Percentiles rank a stretch among this genome's conserved stretches.
These are phyloP conservation scores for Zoysia japonica DNA, from an alignment of 176 grass and related monocot genomes.

Conservation along the genomic window DNA sequence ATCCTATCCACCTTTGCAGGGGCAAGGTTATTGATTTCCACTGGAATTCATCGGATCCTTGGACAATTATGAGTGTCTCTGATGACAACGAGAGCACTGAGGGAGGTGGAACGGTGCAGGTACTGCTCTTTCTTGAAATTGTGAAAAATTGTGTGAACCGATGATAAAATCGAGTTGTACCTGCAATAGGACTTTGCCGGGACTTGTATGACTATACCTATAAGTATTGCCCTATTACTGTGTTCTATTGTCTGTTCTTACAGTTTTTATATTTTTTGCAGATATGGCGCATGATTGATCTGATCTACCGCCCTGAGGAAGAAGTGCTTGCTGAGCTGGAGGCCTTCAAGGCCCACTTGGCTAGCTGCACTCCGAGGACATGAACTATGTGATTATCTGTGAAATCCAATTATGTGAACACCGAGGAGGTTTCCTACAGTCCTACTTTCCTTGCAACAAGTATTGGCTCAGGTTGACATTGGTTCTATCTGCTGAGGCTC, in stretches of 20 bases:
- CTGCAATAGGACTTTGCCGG: conserved; percentile 2
- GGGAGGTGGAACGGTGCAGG: conserved; percentile 95
- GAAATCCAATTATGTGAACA: not conserved
- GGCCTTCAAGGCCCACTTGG: conserved; percentile 74
- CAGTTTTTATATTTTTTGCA: conserved; percentile 33
- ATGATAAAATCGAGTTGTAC: not conserved
- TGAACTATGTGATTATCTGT: conserved; percentile 40
- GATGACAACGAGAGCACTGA: conserved; percentile 96
- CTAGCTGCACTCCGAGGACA: conserved; percentile 52
- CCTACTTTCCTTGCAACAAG: too few species aligned
- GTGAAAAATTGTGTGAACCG: conserved; percentile 28
- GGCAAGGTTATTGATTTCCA: conserved; percentile 88
- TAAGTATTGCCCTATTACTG: not conserved
- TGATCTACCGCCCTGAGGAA: conserved; percentile 80
- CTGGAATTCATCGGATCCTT: conserved; percentile 90
- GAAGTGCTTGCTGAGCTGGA: conserved; percentile 81
- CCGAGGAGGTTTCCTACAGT: too few species aligned
- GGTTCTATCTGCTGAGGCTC: not conserved
- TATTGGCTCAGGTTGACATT: conserved; percentile 10
- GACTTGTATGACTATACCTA: not conserved
- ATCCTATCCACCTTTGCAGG: conserved; percentile 32
- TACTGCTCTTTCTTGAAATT: conserved; percentile 29
- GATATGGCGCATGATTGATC: conserved; percentile 94
- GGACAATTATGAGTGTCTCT: conserved; percentile 96
- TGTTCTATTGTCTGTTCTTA: conserved; percentile 22